These are phyloP conservation scores for Epichloe typhina DNA, from an alignment of 2,329 filamentous ascomycete genomes.

Conservation along the genomic window DNA sequence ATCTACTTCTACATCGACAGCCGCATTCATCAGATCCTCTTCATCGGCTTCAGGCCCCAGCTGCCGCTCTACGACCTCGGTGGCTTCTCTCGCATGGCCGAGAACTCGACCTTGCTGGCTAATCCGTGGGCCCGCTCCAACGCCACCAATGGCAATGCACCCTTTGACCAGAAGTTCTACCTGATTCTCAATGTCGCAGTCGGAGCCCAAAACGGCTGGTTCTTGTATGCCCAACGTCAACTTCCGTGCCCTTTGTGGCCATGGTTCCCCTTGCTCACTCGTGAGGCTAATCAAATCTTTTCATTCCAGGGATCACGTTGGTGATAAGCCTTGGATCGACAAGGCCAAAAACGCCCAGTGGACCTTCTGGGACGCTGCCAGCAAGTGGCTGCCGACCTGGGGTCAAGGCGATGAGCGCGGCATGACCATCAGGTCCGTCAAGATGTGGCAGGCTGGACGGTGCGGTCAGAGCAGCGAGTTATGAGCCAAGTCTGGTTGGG, in stretches of 20 bases:
- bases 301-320: conserved; percentile 23
- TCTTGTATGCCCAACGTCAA: conserved; percentile 24
- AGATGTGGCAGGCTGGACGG: conserved; percentile 29
- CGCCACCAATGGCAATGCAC: conserved; percentile 27
- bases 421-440: conserved; percentile 32
- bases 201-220: conserved; percentile 35
- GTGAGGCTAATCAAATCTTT: not conserved
- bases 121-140: conserved; percentile 31
- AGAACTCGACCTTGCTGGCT: conserved; percentile 26
- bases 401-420: conserved; percentile 26
- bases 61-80: conserved; percentile 28
- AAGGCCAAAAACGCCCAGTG: conserved; percentile 22
- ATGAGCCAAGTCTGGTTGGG: not conserved
- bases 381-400: conserved; percentile 35
- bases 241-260: not conserved
- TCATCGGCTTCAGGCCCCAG: conserved; percentile 21
- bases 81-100: conserved; percentile 24
- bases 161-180: conserved; percentile 39
- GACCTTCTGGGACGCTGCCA: conserved; percentile 29
- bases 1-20: conserved; percentile 40
- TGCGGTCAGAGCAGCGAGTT: conserved; percentile 6
- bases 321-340: conserved; percentile 34
- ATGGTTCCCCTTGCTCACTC: not conserved
- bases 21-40: conserved; percentile 26
- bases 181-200: conserved; percentile 39